These are phyloP conservation scores for Karstenula rhodostoma DNA, from an alignment of 2,329 filamentous ascomycete genomes.

Conservation along the genomic window DNA sequence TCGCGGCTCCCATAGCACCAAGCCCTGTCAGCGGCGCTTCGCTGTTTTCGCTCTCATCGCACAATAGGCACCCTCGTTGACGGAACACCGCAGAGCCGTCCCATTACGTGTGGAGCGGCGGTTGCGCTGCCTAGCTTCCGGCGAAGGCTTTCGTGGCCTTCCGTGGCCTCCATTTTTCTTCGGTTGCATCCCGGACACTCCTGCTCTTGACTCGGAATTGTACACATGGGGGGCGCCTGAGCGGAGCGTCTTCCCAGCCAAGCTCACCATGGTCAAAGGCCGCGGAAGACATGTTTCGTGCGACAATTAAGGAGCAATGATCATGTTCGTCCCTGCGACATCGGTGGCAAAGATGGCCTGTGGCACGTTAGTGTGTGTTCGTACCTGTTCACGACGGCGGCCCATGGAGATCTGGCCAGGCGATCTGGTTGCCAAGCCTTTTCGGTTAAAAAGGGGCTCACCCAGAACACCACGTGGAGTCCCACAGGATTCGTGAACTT, in stretches of 20 bases:
- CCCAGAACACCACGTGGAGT: conserved; percentile 3
- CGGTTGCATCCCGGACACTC: background rate
- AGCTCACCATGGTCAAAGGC: background rate
- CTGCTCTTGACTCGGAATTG: background rate
- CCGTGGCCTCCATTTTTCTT: background rate
- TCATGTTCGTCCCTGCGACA: background rate
- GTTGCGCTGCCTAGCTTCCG: conserved; percentile 14
- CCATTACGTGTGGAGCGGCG: background rate
- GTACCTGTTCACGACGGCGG: background rate
- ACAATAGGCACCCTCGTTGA: conserved; percentile 11
- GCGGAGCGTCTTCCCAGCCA: conserved; percentile 2
- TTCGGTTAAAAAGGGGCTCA: background rate
- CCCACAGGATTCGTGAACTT: conserved; percentile 8
- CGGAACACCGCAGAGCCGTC: conserved; percentile 8
- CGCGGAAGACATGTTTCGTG: background rate
- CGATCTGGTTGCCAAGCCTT: background rate
- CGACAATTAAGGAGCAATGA: conserved; percentile 1
- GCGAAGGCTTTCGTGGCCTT: conserved; percentile 6
- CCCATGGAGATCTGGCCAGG: conserved; percentile 7
- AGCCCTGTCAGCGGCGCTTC: conserved; percentile 10
- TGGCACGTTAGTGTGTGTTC: background rate
- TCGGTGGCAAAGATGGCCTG: background rate
- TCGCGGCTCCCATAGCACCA: conserved; percentile 10
- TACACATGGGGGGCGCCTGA: conserved; percentile 6
- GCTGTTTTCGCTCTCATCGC: conserved; percentile 1